phyloP scores from a whole-genome alignment of 352 stramenopile species.

The Phytophthora chlamydospora region DNA sequence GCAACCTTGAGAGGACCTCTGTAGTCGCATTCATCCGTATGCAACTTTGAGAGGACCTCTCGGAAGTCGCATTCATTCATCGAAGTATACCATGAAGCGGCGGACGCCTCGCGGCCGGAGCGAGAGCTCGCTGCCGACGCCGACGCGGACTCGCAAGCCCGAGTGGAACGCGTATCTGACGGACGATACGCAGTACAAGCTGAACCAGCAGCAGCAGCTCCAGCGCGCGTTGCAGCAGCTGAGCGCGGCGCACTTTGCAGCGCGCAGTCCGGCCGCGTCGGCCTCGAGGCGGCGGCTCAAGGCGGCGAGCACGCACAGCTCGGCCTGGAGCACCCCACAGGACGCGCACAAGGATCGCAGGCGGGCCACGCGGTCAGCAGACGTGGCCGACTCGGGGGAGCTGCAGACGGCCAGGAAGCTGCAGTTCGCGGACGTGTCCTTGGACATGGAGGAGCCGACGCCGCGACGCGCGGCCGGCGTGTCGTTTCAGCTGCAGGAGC shows the following conservation, averaged over 20 bases:
- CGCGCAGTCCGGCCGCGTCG: conserved; percentile 31
- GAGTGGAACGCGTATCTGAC: conserved; percentile 65
- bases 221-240: conserved; percentile 48
- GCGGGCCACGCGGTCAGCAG: conserved; percentile 8
- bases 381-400: conserved; percentile 23
- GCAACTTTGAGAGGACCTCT: not conserved
- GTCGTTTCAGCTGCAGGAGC: conserved; percentile 38
- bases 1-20: not conserved
- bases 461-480: conserved; percentile 17
- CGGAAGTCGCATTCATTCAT: not conserved
- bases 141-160: conserved; percentile 25
- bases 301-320: conserved; percentile 12
- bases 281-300: conserved; percentile 7
- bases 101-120: conserved; percentile 15
- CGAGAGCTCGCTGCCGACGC: conserved; percentile 12
- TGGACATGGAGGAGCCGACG: conserved; percentile 28
- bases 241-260: conserved; percentile 43
- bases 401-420: conserved; percentile 23
- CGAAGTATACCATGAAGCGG: conserved; percentile 20
- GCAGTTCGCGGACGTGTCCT: conserved; percentile 31
- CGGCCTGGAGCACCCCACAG: conserved; percentile 21
- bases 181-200: conserved; percentile 50
- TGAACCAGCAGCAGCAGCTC: conserved; percentile 54
- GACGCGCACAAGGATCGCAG: not conserved
- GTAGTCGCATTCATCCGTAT: not conserved